These are phyloP conservation scores for Lathyrus sativus DNA, from an alignment of 306 rosid species.

Conservation along the genomic window DNA sequence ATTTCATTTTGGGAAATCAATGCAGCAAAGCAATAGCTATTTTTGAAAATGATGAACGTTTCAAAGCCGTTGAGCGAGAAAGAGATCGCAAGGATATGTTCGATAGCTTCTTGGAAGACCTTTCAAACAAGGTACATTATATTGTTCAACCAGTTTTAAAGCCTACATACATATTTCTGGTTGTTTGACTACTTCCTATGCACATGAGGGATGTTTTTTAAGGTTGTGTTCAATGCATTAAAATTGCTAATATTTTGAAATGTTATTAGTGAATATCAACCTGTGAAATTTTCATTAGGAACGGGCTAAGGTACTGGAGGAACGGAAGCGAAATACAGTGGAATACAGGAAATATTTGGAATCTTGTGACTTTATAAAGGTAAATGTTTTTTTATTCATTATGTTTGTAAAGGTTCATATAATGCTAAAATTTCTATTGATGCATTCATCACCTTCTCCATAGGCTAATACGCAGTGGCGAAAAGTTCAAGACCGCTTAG, in stretches of 20 bases:
- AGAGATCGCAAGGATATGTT: constrained; percentile 84
- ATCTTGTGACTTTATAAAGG: constrained; percentile 93
- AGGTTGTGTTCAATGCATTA: constrained; percentile 9
- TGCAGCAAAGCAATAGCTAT: constrained; percentile 73
- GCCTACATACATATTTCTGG: constrained; percentile 19
- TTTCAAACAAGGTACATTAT: constrained; percentile 58
- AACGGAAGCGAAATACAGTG: constrained; percentile 55
- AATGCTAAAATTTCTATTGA: constrained; percentile 32
- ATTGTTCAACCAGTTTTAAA: constrained; percentile 20
- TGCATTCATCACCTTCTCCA: constrained; percentile 36
- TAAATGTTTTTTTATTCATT: constrained; percentile 36
- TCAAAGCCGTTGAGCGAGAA: constrained; percentile 84
- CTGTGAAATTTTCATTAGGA: constrained; percentile 55
- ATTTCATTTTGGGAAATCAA: constrained; percentile 26
- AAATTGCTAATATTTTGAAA: constrained; percentile 22
- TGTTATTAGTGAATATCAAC: constrained; percentile 35
- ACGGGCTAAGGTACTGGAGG: constrained; percentile 76
- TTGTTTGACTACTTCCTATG: constrained; percentile 25
- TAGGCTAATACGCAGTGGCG: constrained; percentile 95
- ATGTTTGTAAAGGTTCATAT: constrained; percentile 30
- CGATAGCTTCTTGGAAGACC: constrained; percentile 77
- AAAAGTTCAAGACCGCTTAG: constrained; percentile 89
- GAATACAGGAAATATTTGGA: constrained; percentile 79
- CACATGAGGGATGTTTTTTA: background rate
- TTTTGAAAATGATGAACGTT: constrained; percentile 87